phyloP scores from a whole-genome alignment of 495 filamentous ascomycete genomes.

The Penicillium tannophilum region DNA sequence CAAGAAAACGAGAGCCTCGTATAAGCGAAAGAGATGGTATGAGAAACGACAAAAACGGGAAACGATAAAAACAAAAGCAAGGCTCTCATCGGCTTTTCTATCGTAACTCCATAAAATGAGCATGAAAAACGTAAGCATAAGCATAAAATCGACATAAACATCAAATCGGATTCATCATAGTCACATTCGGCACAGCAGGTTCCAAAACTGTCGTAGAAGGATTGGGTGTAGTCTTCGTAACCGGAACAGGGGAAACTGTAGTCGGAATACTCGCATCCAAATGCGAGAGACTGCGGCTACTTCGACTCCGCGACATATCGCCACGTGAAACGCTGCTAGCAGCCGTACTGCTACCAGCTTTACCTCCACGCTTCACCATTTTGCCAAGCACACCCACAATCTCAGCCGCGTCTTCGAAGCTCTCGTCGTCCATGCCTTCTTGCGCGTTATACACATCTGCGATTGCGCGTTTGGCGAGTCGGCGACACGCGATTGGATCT shows the following conservation, averaged over 20 bases:
- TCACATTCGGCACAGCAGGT: constrained; percentile 38
- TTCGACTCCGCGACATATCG: constrained; percentile 36
- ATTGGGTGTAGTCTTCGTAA: constrained; percentile 26
- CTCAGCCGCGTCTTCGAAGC: constrained; percentile 77
- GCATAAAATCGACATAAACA: constrained; percentile 1
- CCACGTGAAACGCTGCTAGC: constrained; percentile 28
- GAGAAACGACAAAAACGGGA: neutral
- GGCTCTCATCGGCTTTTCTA: constrained; percentile 15
- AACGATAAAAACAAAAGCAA: neutral
- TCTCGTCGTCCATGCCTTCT: constrained; percentile 91
- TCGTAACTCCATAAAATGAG: constrained; percentile 6
- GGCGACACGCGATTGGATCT: constrained; percentile 71
- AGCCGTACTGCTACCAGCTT: constrained; percentile 36
- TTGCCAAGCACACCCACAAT: constrained; percentile 72
- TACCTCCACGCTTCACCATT: constrained; percentile 71
- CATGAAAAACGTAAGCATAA: neutral
- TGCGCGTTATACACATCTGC: constrained; percentile 87
- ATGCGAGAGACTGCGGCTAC: constrained; percentile 34
- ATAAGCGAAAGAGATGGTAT: neutral
- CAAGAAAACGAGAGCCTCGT: neutral
- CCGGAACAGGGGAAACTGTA: constrained; percentile 27
- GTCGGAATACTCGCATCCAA: constrained; percentile 29
- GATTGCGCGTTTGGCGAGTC: constrained; percentile 79
- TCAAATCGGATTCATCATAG: constrained; percentile 49
- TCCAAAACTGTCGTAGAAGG: constrained; percentile 12